A percentile compares a stretch with the other conserved stretches of the same genome.
These are phyloP conservation scores for Cyberlindnera lachancei DNA, from an alignment of 805 yeast species.

Conservation along the genomic window DNA sequence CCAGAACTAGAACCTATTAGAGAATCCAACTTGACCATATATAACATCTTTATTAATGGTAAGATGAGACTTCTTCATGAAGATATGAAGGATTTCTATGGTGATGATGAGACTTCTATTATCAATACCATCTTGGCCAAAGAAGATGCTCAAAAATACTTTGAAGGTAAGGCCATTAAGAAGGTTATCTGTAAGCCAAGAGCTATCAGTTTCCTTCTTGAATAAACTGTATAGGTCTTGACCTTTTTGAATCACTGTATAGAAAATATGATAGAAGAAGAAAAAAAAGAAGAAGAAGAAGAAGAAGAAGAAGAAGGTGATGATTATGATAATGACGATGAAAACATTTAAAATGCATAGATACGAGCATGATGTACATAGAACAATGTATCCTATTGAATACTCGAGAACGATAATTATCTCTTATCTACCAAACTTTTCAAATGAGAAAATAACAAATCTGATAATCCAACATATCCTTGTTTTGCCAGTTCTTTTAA, in stretches of 20 bases:
- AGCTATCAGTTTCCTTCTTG: slow-evolving; percentile 19
- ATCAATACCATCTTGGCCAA: slow-evolving; percentile 24
- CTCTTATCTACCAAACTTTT: slow-evolving; percentile 35
- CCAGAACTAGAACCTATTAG: slow-evolving; percentile 40
- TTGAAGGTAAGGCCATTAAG: slow-evolving; percentile 34
- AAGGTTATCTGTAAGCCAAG: slow-evolving; percentile 48
- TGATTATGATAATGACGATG: too few species aligned
- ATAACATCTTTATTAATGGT: slow-evolving; percentile 68
- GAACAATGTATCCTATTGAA: too few species aligned
- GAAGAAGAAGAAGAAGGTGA: too few species aligned
- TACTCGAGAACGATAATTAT: too few species aligned
- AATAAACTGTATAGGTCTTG: slow-evolving; percentile 1
- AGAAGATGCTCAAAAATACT: slow-evolving; percentile 34
- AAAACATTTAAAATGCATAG: neutral
- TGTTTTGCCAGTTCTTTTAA: slow-evolving; percentile 31
- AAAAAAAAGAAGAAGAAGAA: too few species aligned
- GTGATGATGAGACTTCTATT: slow-evolving; percentile 29
- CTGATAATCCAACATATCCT: slow-evolving; percentile 44
- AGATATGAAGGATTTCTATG: slow-evolving; percentile 29
- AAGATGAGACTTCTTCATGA: slow-evolving; percentile 45
- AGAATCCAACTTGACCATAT: slow-evolving; percentile 33
- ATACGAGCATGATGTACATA: slow-evolving; percentile 1
- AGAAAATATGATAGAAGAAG: too few species aligned
- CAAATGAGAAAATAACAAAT: slow-evolving; percentile 45
- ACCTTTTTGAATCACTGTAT: too few species aligned